Evolutionary conservation across 106 monocot genomes (phyloP), one percentile per base, ranked within the genome.

Genomic region (Apostasia ramifera): DNA sequence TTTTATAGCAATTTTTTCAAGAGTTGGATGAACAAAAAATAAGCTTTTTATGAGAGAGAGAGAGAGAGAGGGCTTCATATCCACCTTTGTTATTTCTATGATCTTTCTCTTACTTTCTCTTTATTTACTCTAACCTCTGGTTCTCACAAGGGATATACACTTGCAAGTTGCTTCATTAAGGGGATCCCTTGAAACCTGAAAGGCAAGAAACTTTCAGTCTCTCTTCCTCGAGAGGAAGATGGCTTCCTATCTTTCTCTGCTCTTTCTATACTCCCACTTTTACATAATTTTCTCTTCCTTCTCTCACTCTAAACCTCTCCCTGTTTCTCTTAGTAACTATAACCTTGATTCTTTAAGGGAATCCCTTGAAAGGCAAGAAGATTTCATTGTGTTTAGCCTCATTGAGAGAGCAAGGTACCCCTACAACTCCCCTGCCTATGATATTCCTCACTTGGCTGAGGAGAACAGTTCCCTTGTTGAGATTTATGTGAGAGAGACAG

Each of bases 361-460:
- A 7, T 70, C 75, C 6, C 77, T 94, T 2, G 71, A 69, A 6
- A 57, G 86, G 44, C 76, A 79, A 66, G 94, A 94, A 61, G 94
- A 94, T 41, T 78, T 82, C 12, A 87, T 94, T 11, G 85, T 94
- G 40, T 87, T 87, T 61, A 61, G 73, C 44, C 84, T 94, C 68
- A 79, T 94, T 12, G 89, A 87, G 82, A 75, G 90, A 71, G 80
- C 89, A 3, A 81, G 44, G 60, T 75, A 71, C 69, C 78, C 80
- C 0, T 38, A 2, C 67, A 94, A 94, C 54, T 15, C 74, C 6
- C 72, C 65, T 0, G 71, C 72, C 1, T 94, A 94, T 53, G 59
- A 67, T 37, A 59, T 77, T 64, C 75, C 63, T 2, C 66, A 53
- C 38, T 2, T 69, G 15, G 55, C 37, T 4, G 11, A 3, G 11